Evolutionary conservation across 306 rosid species (phyloP), one percentile per base, ranked within the genome.

Genomic region (Dalbergia oliveri): DNA sequence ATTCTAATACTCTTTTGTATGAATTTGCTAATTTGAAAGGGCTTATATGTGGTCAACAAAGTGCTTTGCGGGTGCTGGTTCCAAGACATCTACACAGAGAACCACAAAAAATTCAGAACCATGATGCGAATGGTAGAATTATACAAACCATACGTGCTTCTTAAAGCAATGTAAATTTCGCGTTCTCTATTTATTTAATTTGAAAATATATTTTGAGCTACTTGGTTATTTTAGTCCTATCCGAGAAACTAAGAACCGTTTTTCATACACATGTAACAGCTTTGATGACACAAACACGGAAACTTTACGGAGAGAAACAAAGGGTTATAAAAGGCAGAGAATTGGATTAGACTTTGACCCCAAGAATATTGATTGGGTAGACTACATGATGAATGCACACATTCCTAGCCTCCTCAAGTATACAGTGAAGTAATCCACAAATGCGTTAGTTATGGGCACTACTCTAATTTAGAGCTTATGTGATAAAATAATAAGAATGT

Each of bases 271-370:
- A 43, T 6, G 10, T 7, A 43, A 61, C 80, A 89, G 93, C 2
- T 88, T 88, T 79, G 85, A 88, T 9, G 91, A 88, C 68, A 65
- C 68, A 2, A 80, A 88, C 73, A 41, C 86, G 3, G 82, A 90
- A 73, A 81, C 15, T 16, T 74, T 90, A 16, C 8, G 73, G 11
- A 26, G 0, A 16, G 15, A 3, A 37, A 39, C 74, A 53, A 79
- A 57, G 50, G 41, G 14, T 54, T 18, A 10, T 61, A 12, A 64
- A 33, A 11, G 16, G 45, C 11, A 37, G 35, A 51, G 10, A 43
- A 81, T 4, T 0, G 53, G 6, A 15, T 79, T 85, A 12, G 9
- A 81, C 21, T 83, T 88, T 67, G 89, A 90, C 31, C 85, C 89
- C 1, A 69, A 11, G 0, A 44, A 54, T 53, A 80, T 86, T 61